Evolutionary conservation across 1,284 basidiomycete genomes (phyloP).

Genomic region (Afroboletus lepidellus): DNA sequence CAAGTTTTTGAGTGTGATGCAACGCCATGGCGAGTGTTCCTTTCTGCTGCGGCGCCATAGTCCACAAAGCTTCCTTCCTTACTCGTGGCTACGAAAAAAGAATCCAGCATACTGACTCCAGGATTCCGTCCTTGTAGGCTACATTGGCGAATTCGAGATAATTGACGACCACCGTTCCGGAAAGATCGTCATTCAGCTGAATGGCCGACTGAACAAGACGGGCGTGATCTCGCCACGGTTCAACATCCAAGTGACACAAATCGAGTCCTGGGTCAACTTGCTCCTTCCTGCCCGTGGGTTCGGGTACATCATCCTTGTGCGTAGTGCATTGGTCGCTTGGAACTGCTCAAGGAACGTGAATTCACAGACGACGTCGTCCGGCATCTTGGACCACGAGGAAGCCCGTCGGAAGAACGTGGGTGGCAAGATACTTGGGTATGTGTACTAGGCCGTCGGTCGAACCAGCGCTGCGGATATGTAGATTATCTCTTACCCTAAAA

Average conservation of each 20-base stretch:
- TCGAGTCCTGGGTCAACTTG: constrained; percentile 94
- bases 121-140: constrained; percentile 55
- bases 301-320: constrained; percentile 90
- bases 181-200: constrained; percentile 98
- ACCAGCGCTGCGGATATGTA: constrained; percentile 19
- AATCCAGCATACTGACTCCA: neutral
- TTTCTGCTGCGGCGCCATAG: neutral
- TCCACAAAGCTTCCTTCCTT: neutral
- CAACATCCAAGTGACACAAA: constrained; percentile 93
- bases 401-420: constrained; percentile 98
- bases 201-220: constrained; percentile 97
- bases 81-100: neutral
- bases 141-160: constrained; percentile 99
- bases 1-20: constrained; percentile 96
- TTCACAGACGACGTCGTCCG: constrained; percentile 88
- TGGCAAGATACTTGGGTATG: constrained; percentile 86
- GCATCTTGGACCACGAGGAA: constrained; percentile 99
- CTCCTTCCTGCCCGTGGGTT: constrained; percentile 94
- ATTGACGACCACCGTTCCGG: constrained; percentile 99
- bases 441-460: constrained; percentile 54
- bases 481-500: constrained; percentile 20
- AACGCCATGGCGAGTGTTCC: constrained; percentile 85
- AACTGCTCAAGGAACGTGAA: constrained; percentile 3
- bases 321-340: constrained; percentile 23
- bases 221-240: constrained; percentile 99